Evolutionary conservation across 2,329 filamentous ascomycete genomes (phyloP).

Genomic region (Colletotrichum abscissum): DNA sequence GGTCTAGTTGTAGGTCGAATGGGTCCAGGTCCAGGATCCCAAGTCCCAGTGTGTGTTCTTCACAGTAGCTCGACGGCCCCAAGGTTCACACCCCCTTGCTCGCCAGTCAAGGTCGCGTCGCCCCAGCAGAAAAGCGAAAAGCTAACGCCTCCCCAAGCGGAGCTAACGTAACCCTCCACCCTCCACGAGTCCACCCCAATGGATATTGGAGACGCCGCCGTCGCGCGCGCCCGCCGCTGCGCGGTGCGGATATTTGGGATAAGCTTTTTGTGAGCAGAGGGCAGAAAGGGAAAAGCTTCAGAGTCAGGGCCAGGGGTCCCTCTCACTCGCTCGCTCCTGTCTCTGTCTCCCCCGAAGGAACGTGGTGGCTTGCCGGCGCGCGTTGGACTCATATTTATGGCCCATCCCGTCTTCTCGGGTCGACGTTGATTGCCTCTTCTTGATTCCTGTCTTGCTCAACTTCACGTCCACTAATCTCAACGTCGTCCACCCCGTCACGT

Average conservation of each 20-base stretch:
- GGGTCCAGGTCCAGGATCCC: conserved; percentile 3
- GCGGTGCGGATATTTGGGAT: conserved; percentile 20
- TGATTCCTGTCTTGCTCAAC: neutral
- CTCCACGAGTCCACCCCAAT: neutral
- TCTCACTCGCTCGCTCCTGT: neutral
- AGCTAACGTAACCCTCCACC: neutral
- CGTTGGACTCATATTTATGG: conserved; percentile 24
- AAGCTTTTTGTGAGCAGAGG: conserved; percentile 26
- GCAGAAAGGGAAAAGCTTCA: conserved; percentile 6
- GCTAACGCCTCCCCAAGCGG: neutral
- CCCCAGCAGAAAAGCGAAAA: conserved; percentile 1
- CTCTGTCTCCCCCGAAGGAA: neutral
- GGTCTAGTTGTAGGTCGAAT: neutral
- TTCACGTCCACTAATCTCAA: conserved; percentile 4
- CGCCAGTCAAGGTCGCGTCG: neutral
- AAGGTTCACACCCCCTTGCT: neutral
- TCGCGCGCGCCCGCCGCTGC: conserved; percentile 4
- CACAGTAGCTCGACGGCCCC: neutral
- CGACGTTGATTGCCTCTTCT: neutral
- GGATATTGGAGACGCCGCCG: neutral
- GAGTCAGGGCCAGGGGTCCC: conserved; percentile 18
- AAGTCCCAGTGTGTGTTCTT: neutral
- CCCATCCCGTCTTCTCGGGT: conserved; percentile 15
- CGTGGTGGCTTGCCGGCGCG: conserved; percentile 7
- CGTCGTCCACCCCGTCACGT: conserved; percentile 1